Evolutionary conservation across 192 early-diverging fungal species (phyloP), one percentile per base, ranked within the genome.

Genomic region (Linnemannia exigua): DNA sequence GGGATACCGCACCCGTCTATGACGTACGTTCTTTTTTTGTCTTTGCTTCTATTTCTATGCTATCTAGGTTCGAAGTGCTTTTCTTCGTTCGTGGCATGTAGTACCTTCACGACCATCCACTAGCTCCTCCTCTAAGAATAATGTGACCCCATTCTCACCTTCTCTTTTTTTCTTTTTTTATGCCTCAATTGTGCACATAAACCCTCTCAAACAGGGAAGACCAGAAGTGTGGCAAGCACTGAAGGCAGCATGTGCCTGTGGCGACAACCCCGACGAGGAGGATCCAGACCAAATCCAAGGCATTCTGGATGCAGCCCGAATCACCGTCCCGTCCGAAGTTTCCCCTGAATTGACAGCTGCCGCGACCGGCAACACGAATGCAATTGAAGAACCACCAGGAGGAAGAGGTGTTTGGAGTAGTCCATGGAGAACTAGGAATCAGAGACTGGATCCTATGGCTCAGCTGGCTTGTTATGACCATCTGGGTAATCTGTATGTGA

Each of bases 191-290:
- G n/a, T n/a, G n/a, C n/a, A n/a, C n/a, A n/a, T n/a, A n/a, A n/a
- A n/a, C n/a, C n/a, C n/a, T n/a, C n/a, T n/a, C 3, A 38, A n/a
- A 41, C 37, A 75, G 74, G 74, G 74, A 15, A 33, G 37, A 16
- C 1, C 35, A 9, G 74, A 75, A 8, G 74, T 61, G 3, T 75
- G 74, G 74, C 74, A 75, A 17, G 74, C 52, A 35, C n/a, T 75
- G 14, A 33, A 9, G 22, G 54, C 74, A 58, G 74, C 54, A 7
- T 75, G 74, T 44, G 41, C 41, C 8, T 63, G n/a, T 31, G 58
- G 31, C n/a, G 37, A 58, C 28, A 50, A 9, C 41, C 3, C 3
- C 25, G n/a, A 58, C 28, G 74, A 75, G 38, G 28, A 36, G 8
- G 74, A 75, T 38, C 15, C 33, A 37, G 22, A 50, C 12, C 74